Evolutionary conservation across 2,329 filamentous ascomycete species (phyloP).

Genomic region (Colletotrichum agaves): DNA sequence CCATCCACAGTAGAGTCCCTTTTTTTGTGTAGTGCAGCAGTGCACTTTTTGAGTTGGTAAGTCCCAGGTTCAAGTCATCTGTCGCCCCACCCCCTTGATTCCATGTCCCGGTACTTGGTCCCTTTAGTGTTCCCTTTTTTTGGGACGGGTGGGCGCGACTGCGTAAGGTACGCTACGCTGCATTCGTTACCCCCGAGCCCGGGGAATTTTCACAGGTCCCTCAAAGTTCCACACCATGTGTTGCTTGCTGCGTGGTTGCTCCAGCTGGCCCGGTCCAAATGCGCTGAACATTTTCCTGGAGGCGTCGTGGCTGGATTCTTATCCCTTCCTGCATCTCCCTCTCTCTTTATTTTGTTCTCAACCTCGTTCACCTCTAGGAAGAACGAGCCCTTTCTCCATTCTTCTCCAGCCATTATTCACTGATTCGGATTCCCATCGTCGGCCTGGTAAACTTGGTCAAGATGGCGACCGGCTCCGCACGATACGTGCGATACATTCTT

Average conservation of each 20-base stretch:
- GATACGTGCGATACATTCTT: slow-evolving; percentile 81
- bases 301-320: slow-evolving; percentile 19
- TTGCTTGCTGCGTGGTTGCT: slow-evolving; percentile 6
- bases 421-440: slow-evolving; percentile 5
- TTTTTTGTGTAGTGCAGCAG: not conserved
- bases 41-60: slow-evolving; percentile 25
- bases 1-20: not conserved
- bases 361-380: slow-evolving; percentile 31
- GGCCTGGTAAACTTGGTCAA: slow-evolving; percentile 42
- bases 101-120: slow-evolving; percentile 20
- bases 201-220: slow-evolving; percentile 20
- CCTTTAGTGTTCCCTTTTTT: slow-evolving; percentile 28
- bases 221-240: not conserved
- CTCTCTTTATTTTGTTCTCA: slow-evolving; percentile 36
- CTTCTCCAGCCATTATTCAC: slow-evolving; percentile 28
- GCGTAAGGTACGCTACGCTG: slow-evolving; percentile 12
- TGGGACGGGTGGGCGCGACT: not conserved
- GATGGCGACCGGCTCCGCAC: slow-evolving; percentile 76
- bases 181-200: slow-evolving; percentile 32
- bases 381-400: slow-evolving; percentile 7
- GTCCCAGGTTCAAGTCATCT: slow-evolving; percentile 27
- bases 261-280: slow-evolving; percentile 11
- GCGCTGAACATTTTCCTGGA: slow-evolving; percentile 30
- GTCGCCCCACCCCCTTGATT: slow-evolving; percentile 27
- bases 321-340: slow-evolving; percentile 18